Conservation (phyloP, 768 basidiomycete species). For the Lactarius sp. region DNA sequence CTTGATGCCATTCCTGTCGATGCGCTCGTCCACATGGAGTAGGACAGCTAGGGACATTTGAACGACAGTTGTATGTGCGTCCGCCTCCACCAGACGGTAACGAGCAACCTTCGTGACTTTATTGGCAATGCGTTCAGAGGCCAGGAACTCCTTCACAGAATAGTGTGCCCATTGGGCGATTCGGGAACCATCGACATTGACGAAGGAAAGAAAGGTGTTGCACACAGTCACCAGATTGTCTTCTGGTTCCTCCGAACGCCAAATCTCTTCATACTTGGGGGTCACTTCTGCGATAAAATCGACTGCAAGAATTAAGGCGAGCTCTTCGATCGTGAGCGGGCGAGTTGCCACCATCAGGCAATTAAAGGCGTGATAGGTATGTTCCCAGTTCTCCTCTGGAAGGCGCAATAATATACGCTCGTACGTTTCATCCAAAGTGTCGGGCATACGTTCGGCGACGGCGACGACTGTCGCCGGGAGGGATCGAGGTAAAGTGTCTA, state of each 20-base stretch:
- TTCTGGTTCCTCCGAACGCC: slow-evolving; percentile 12
- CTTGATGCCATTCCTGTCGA: background rate
- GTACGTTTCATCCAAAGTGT: slow-evolving; percentile 8
- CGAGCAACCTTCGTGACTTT: slow-evolving; percentile 5
- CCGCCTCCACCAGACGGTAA: background rate
- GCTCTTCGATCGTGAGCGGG: slow-evolving; percentile 13
- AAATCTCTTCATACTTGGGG: slow-evolving; percentile 14
- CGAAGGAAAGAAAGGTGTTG: slow-evolving; percentile 9
- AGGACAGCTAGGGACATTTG: slow-evolving; percentile 14
- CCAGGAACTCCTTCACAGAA: slow-evolving; percentile 14
- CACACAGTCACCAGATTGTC: slow-evolving; percentile 1
- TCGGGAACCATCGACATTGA: slow-evolving; percentile 8
- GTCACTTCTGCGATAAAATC: slow-evolving; percentile 11
- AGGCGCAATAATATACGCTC: slow-evolving; percentile 7
- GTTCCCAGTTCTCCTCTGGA: slow-evolving; percentile 17
- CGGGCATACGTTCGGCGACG: background rate
- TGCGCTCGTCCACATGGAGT: slow-evolving; percentile 7
- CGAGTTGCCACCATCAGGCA: slow-evolving; percentile 10
- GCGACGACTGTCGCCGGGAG: slow-evolving; percentile 11
- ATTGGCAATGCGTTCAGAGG: slow-evolving; percentile 6
- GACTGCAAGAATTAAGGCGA: slow-evolving; percentile 12
- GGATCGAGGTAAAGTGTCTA: slow-evolving; percentile 2
- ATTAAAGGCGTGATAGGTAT: slow-evolving; percentile 10
- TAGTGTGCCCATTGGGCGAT: slow-evolving; percentile 7
- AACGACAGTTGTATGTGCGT: slow-evolving; percentile 6